A percentile compares a stretch with the other conserved stretches of the same genome.
These are phyloP conservation scores for Monilinia fructicola DNA, from an alignment of 2,329 filamentous ascomycete genomes.

Conservation along the genomic window DNA sequence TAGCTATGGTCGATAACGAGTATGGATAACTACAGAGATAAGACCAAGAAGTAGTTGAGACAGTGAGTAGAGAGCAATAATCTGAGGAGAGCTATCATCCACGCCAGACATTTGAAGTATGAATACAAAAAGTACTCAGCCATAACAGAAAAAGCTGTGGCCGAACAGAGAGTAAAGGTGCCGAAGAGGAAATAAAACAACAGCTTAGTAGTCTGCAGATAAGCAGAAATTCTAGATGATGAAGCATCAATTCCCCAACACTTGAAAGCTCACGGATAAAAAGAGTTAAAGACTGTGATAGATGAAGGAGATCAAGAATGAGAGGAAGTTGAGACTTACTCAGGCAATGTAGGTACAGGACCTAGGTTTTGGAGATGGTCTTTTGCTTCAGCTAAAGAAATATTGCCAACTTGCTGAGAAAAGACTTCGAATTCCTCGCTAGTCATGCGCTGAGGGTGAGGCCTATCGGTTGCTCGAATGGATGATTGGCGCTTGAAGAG, in stretches of 20 bases:
- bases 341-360: not conserved
- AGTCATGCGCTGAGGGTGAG: not conserved
- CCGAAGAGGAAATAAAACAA: not conserved
- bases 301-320: not conserved
- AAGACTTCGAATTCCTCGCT: constrained; percentile 7
- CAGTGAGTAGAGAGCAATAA: not conserved
- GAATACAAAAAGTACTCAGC: not conserved
- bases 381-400: constrained; percentile 10
- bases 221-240: not conserved
- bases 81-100: too few relatives aligned
- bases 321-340: not conserved
- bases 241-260: not conserved
- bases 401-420: constrained; percentile 7
- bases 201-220: not conserved
- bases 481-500: constrained; percentile 3
- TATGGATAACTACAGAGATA: not conserved
- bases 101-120: not conserved
- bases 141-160: not conserved
- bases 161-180: not conserved
- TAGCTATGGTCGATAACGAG: not conserved
- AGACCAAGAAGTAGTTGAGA: not conserved
- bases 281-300: not conserved
- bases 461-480: not conserved
- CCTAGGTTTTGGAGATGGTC: constrained; percentile 14
- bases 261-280: not conserved